Base-by-base conservation (phyloP, 225 moss, liverwort and hornwort species). In the Straminergon stramineum region DNA sequence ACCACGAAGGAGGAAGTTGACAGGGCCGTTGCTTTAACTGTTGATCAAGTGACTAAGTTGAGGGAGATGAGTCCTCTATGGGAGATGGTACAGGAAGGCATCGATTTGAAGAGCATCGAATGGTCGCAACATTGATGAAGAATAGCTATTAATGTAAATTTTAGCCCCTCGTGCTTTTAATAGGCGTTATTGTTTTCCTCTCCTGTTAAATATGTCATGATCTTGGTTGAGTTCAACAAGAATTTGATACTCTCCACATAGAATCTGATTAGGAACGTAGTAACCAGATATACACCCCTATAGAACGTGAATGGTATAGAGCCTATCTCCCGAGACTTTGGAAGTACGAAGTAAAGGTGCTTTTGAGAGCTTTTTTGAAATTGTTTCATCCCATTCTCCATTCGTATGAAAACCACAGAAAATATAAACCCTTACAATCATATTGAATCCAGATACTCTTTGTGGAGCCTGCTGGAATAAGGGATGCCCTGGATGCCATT, bases 1-100 rank as follows among this genome's bases (percentile, higher is more conserved):
- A 96, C 96, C 30, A 99, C 96, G 22, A 92, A 93, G 87, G 96
- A 97, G 90, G 99, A 99, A 89, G 90, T 97, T 28, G 96, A 99
- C 88, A 95, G 90, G 91, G 97, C 99, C 52, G 55, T 97, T 34
- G 87, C 90, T 61, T 92, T 99, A 21, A 97, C 97, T 31, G 96
- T 99, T 39, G 95, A 96, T 80, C 95, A 93, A 88, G 99, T 99
- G 82, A 92, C 95, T 43, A 96, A 99, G 92, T 91, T 99, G 88
- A 93, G 97, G 89, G 82, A 96, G 89, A 96, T 99, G 97, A 99
- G 99, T 81, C 99, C 99, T 45, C 90, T 99, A 5, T 99, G 99
- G 99, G 99, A 97, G 90, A 99, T 99, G 99, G 99, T 99, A 26
- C 99, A 99, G 91, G 99, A 99, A 88, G 99, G 99, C 69, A 96